Base-by-base conservation (phyloP, 768 basidiomycete species). In the Tulasnella sp. region DNA sequence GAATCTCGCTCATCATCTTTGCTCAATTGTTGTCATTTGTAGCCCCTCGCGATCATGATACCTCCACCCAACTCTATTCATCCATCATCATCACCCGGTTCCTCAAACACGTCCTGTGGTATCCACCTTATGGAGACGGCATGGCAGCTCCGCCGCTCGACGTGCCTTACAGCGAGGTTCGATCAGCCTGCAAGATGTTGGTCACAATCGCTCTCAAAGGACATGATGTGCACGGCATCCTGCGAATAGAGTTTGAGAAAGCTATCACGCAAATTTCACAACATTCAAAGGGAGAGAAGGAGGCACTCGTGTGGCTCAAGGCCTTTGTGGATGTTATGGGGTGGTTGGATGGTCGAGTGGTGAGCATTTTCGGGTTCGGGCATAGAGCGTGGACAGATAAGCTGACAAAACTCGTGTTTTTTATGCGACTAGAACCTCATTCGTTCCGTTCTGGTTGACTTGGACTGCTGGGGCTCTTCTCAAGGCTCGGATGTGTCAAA, bases 301-400 rank as follows among this genome's bases (percentile, higher is more conserved):
- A 61, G 15, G 75, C 73, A 12, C 73, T 79, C 25, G 69, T 70
- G 0, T 91, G 87, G 83, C 68, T 89, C 2, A 63, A 61, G 0
- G 70, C 70, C n/a, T 80, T 90, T 56, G 80, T 80, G 4, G 66
- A 71, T 9, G 68, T 70, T 0, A 83, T 81, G 66, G 72, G 73
- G 24, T 84, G 83, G 82, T 88, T 84, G 45, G 80, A 84, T 63
- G 68, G 69, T 31, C 76, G 79, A 67, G 74, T 87, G 63, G 85
- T 86, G 68, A 69, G 80, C 76, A 49, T 22, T 5, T 2, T 42
- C 17, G 3, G 43, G 8, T 17, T 17, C 4, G 21, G 15, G 1
- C 52, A 42, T 2, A 5, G 30, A 5, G 5, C 46, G 29, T 56
- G 19, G 25, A 9, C 42, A 41, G 51, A 41, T 24, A 53, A 60